A percentile compares a stretch with the other conserved stretches of the same genome.
Conservation (phyloP, 345 rosid genomes). For the Eucalyptus coolabah region DNA sequence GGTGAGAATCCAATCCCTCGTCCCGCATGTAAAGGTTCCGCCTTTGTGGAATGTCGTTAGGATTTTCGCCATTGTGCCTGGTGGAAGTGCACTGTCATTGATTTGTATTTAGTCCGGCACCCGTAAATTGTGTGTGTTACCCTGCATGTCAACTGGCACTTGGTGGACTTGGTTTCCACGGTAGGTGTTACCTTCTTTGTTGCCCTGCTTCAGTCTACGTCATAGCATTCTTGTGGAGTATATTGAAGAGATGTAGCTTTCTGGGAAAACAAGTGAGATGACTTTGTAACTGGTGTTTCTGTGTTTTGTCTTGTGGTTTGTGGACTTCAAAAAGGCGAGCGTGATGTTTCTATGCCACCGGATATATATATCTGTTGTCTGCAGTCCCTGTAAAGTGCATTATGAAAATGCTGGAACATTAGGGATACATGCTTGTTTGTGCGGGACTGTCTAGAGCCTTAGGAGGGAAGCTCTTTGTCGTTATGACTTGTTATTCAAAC, state of each 20-base stretch:
- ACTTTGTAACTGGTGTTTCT: not conserved
- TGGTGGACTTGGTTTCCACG: not conserved
- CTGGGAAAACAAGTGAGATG: not conserved
- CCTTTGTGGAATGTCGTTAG: not conserved
- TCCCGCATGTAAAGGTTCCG: not conserved
- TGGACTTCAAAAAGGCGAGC: not conserved
- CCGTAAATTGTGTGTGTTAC: not conserved
- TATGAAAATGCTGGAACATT: not conserved
- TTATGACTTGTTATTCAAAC: not conserved
- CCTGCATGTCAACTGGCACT: not conserved
- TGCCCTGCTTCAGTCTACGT: not conserved
- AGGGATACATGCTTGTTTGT: not conserved
- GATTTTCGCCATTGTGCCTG: not conserved
- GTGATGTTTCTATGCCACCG: not conserved
- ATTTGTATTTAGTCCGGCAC: not conserved
- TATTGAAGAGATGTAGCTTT: not conserved
- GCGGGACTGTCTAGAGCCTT: not conserved
- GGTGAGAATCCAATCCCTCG: constrained; percentile 18
- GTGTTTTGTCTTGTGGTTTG: not conserved
- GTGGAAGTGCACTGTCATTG: not conserved
- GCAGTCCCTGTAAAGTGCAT: not conserved
- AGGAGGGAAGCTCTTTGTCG: not conserved
- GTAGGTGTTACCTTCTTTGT: not conserved
- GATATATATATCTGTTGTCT: not conserved
- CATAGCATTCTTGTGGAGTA: not conserved